These are phyloP conservation scores for Spizellomyces punctatus DNA, from an alignment of 192 early-diverging fungal species.

Conservation along the genomic window DNA sequence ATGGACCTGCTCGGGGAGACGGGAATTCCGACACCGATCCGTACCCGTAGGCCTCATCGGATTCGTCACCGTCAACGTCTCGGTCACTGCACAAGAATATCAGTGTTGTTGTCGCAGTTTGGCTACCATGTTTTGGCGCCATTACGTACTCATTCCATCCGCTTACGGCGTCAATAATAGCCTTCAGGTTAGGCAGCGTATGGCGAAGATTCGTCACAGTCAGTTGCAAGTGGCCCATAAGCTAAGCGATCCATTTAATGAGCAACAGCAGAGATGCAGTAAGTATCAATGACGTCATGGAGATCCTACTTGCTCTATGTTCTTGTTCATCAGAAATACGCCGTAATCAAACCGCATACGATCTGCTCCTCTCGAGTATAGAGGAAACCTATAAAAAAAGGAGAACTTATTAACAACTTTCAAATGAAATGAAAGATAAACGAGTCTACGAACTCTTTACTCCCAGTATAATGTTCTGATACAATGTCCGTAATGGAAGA, in stretches of 20 bases:
- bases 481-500: conserved; percentile 59
- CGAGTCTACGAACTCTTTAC: conserved; percentile 37
- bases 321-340: conserved; percentile 83
- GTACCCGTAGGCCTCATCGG: too few species aligned
- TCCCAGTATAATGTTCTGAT: conserved; percentile 29
- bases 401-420: background rate
- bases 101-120: too few species aligned
- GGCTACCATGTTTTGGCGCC: background rate
- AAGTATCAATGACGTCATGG: background rate
- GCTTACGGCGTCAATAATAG: conserved; percentile 49
- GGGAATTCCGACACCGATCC: too few species aligned
- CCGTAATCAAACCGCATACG: conserved; percentile 76
- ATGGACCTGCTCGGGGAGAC: too few species aligned
- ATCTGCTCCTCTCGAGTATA: conserved; percentile 70
- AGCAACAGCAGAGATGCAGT: background rate
- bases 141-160: conserved; percentile 5
- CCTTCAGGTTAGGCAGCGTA: conserved; percentile 72
- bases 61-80: too few species aligned
- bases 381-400: conserved; percentile 65
- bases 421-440: background rate
- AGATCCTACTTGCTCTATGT: conserved; percentile 74
- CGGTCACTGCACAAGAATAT: too few species aligned
- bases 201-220: conserved; percentile 68
- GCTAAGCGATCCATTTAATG: conserved; percentile 34
- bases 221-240: conserved; percentile 69